Conservation (phyloP, 73 alveolate species). For the Paramecium primaurelia region DNA sequence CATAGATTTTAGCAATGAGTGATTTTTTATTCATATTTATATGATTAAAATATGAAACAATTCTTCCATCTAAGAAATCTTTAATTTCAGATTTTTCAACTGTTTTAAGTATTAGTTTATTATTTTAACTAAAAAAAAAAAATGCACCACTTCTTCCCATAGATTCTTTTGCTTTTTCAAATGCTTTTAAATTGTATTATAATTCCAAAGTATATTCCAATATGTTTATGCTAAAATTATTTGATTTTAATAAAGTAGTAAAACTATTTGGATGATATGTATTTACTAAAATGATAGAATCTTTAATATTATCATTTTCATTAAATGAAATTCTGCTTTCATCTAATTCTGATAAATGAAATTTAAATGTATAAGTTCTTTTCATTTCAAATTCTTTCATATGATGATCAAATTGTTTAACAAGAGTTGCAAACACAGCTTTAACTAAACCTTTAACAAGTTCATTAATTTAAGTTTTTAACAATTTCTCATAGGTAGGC, state of each 20-base stretch:
- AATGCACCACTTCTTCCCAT: constrained; percentile 45
- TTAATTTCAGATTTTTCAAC: neutral
- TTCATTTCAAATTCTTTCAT: neutral
- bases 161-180: constrained; percentile 3
- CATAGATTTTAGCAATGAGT: neutral
- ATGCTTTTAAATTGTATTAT: neutral
- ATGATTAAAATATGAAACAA: neutral
- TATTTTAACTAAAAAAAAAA: neutral
- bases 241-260: neutral
- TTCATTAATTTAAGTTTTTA: neutral
- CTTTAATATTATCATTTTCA: neutral
- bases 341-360: neutral
- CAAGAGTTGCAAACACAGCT: neutral
- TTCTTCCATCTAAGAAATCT: neutral
- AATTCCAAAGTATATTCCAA: neutral
- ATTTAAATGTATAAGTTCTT: constrained; percentile 8
- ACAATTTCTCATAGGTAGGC: neutral
- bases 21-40: neutral
- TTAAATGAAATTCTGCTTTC: neutral
- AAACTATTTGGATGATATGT: neutral
- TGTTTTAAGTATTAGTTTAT: neutral
- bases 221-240: neutral
- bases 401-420: neutral
- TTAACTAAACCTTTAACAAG: neutral
- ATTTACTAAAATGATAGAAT: neutral